phyloP scores from a whole-genome alignment of 2,329 filamentous ascomycete species.

The Beauveria scarabaeidicola region DNA sequence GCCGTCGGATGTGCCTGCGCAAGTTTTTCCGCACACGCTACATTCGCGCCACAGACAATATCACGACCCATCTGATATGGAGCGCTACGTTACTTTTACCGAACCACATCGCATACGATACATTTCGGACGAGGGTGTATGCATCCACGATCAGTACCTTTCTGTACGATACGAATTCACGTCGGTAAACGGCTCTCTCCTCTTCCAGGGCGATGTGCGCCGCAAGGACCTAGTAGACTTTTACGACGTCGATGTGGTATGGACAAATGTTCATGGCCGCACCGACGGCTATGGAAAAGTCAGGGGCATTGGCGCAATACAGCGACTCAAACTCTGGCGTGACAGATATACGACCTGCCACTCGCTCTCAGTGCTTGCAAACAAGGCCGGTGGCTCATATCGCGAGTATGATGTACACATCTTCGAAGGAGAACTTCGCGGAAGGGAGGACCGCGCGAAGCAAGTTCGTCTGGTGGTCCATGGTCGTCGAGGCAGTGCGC shows the following conservation, averaged over 20 bases:
- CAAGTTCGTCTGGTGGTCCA: conserved; percentile 35
- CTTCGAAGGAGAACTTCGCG: conserved; percentile 39
- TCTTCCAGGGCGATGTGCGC: conserved; percentile 41
- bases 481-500: conserved; percentile 32
- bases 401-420: conserved; percentile 39
- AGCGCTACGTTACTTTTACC: conserved; percentile 39
- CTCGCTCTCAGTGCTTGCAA: conserved; percentile 39
- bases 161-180: conserved; percentile 44
- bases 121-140: conserved; percentile 35
- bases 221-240: conserved; percentile 40
- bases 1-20: conserved; percentile 34
- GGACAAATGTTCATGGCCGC: conserved; percentile 41
- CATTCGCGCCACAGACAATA: conserved; percentile 44
- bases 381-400: conserved; percentile 36
- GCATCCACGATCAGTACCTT: conserved; percentile 39
- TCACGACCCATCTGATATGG: conserved; percentile 40
- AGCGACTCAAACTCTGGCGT: conserved; percentile 44
- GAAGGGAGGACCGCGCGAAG: conserved; percentile 36
- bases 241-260: conserved; percentile 44
- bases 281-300: conserved; percentile 43
- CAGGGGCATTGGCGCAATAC: conserved; percentile 41
- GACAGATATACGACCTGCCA: conserved; percentile 40
- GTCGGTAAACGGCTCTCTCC: conserved; percentile 36
- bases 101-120: conserved; percentile 41
- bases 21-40: conserved; percentile 40